Evolutionary conservation across 2,329 filamentous ascomycete genomes (phyloP).

Genomic region (Byssochlamys sp.): DNA sequence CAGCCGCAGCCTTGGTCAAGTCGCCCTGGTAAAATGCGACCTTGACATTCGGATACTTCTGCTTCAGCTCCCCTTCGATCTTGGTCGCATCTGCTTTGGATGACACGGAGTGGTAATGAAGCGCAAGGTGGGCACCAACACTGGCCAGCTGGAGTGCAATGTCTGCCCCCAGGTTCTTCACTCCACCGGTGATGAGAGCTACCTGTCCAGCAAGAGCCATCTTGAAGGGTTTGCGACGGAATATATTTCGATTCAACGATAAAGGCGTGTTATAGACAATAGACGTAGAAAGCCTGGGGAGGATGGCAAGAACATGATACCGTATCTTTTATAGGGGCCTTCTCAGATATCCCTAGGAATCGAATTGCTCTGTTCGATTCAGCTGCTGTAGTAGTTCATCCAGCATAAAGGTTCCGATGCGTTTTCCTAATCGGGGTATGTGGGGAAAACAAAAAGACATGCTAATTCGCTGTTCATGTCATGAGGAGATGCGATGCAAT

Average conservation of each 20-base stretch:
- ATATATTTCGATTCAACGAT: not conserved
- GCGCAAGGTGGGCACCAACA: conserved; percentile 28
- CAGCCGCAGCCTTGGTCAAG: conserved; percentile 32
- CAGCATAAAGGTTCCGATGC: not conserved
- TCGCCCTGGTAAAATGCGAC: conserved; percentile 37
- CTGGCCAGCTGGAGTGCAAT: conserved; percentile 29
- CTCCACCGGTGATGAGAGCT: conserved; percentile 36
- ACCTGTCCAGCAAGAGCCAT: conserved; percentile 28
- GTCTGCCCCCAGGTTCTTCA: conserved; percentile 34
- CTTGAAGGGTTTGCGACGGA: not conserved
- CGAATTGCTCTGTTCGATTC: not conserved
- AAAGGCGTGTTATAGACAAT: not conserved
- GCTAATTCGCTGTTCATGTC: not conserved
- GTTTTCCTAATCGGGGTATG: not conserved
- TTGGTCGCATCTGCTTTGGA: conserved; percentile 28
- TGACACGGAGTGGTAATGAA: conserved; percentile 35
- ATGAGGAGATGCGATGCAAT: not conserved
- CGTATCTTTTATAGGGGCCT: not conserved
- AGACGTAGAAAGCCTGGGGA: not conserved
- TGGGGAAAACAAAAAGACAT: not conserved
- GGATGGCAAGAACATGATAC: not conserved
- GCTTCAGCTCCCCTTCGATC: conserved; percentile 30
- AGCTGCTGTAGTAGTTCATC: not conserved
- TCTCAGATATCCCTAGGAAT: not conserved
- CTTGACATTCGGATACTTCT: conserved; percentile 22